Evolutionary conservation across 2,329 filamentous ascomycete species (phyloP), one percentile per base, ranked within the genome.

Genomic region (Penicillium sp.): DNA sequence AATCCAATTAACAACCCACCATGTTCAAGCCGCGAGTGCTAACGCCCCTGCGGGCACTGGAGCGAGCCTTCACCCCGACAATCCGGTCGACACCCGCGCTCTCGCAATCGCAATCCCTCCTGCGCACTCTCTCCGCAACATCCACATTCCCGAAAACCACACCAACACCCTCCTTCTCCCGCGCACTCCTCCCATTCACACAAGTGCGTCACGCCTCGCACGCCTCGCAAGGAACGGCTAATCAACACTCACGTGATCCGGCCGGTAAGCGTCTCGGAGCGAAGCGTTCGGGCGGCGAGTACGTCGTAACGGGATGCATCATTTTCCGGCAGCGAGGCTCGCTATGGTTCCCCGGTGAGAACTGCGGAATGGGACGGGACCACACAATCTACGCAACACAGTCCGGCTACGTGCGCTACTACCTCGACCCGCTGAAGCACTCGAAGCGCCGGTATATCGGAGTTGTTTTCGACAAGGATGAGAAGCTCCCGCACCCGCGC

Each of bases 271-370:
- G 96, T 74, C 80, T 99, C 66, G 94, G 94, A 66, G 93, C 93
- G 6, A 99, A 99, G 83, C 91, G 93, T 77, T 88, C 89, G 19
- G 91, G 90, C 75, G 93, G 93, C 73, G 89, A 97, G 80, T 96
- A 89, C 75, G 94, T 99, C 37, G 89, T 96, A 58, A 89, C 93
- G 5, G 94, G 94, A 54, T 97, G 96, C 81, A 99, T 99, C 77
- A 90, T 99, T 78, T 99, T 94, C 85, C 92, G 91, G 74, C 94
- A 99, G 78, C 89, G 93, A 70, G 94, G 94, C 68, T 95, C 94
- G 4, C 85, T 88, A 70, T 99, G 94, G 94, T 93, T 89, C 75
- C 89, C 94, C 1, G 94, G 94, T 69, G 94, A 97, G 75, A 97
- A 99, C 78, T 91, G 90, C 76, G 90, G 88, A 69, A 93, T 97